Base-by-base conservation (phyloP, 768 basidiomycete species). In the Nidula microcarpa region DNA sequence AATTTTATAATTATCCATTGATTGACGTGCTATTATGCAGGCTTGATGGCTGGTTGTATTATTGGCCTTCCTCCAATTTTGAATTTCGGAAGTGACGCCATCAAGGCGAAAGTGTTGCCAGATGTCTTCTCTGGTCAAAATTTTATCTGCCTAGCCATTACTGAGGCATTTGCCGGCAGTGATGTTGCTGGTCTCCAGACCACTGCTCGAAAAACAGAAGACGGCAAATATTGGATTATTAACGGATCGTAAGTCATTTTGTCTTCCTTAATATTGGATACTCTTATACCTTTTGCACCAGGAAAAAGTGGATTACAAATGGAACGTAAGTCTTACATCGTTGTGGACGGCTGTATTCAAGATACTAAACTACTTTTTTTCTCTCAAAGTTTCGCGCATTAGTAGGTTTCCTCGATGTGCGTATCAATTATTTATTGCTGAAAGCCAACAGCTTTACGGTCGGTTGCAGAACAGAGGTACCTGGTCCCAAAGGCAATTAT, bases 291-390 rank as follows among this genome's bases (percentile, higher is more conserved):
- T 37, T 33, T 35, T 43, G 43, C 32, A 32, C 35, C 55, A 71
- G 84, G 35, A 94, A 93, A 79, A 91, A 91, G 74, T 90, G 87
- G 87, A 89, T 90, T 61, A 88, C 87, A 33, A 90, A 89, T 62
- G 84, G 84, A 71, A 80, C 75, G 79, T 84, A 55, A 67, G 75
- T 62, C 54, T 44, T 55, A 52, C 14, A 45, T 34, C 11, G 43
- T 3, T 49, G 33, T 46, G 23, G 23, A 9, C 43, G 17, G 13
- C 9, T 39, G 5, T 33, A 44, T 35, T 10, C 18, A 43, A 23
- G 13, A 36, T 54, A 16, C 49, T 30, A 13, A 23, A 36, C 37
- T 32, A 8, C 7, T 55, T 50, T 34, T 49, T 10, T 55, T 49
- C 34, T 46, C 37, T 41, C 59, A 5, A 49, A 75, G 75, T 45